phyloP scores from a whole-genome alignment of 2,329 filamentous ascomycete species.

The Leptographium procerum region DNA sequence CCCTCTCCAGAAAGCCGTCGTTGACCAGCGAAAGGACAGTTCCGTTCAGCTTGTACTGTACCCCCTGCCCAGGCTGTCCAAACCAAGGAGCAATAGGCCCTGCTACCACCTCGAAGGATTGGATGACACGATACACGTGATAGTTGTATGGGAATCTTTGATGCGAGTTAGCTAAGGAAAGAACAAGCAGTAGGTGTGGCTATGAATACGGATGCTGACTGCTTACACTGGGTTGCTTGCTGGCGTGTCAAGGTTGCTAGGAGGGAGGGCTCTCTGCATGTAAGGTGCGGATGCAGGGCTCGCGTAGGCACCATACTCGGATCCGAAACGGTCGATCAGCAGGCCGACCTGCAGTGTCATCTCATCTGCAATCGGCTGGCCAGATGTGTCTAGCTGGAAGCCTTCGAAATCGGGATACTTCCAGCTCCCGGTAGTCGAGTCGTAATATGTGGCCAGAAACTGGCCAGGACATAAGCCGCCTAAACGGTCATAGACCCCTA shows the following conservation, averaged over 20 bases:
- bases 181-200: background rate
- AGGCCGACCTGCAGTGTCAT: constrained; percentile 27
- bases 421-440: constrained; percentile 15
- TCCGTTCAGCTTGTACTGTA: constrained; percentile 18
- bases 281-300: constrained; percentile 33
- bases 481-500: constrained; percentile 22
- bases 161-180: background rate
- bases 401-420: constrained; percentile 30
- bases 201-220: background rate
- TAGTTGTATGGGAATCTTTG: constrained; percentile 34
- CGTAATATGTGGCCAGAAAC: constrained; percentile 26
- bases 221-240: constrained; percentile 15
- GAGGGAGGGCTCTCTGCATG: constrained; percentile 34
- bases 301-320: constrained; percentile 30
- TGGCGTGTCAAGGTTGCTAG: constrained; percentile 29
- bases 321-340: constrained; percentile 37
- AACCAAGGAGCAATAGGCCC: constrained; percentile 39
- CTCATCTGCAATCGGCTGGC: constrained; percentile 27
- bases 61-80: constrained; percentile 35
- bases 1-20: constrained; percentile 20
- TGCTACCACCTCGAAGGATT: constrained; percentile 25
- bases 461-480: constrained; percentile 27
- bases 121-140: constrained; percentile 32
- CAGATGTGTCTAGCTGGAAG: constrained; percentile 25
- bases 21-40: constrained; percentile 22